These are phyloP conservation scores for Aspergillus ruber DNA, from an alignment of 2,329 filamentous ascomycete species.

Conservation along the genomic window DNA sequence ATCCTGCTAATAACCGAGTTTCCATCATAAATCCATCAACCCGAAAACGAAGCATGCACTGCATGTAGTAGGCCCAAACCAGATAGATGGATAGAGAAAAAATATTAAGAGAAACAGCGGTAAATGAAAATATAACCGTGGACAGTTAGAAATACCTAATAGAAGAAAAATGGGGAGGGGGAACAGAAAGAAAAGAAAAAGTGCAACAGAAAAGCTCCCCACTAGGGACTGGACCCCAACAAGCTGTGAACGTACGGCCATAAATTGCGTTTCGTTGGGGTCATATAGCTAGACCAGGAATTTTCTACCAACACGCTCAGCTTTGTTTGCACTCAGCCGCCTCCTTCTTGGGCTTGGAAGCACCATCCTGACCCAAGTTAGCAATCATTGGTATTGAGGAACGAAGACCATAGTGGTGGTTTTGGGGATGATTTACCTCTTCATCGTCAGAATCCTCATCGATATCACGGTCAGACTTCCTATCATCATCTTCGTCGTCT, in stretches of 20 bases:
- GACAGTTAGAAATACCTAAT: slow-evolving; percentile 1
- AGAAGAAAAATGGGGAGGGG: neutral
- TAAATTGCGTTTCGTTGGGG: neutral
- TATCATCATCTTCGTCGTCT: slow-evolving; percentile 79
- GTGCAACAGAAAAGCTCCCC: slow-evolving; percentile 9
- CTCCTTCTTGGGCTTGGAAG: slow-evolving; percentile 87
- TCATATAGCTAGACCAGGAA: neutral
- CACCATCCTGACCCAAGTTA: slow-evolving; percentile 61
- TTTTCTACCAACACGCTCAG: slow-evolving; percentile 58
- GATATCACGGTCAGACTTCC: slow-evolving; percentile 53
- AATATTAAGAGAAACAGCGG: slow-evolving; percentile 7
- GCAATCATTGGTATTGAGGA: slow-evolving; percentile 6
- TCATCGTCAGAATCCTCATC: slow-evolving; percentile 59
- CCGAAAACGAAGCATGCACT: slow-evolving; percentile 6
- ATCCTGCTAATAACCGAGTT: neutral
- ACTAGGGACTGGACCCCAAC: slow-evolving; percentile 5
- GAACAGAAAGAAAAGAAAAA: slow-evolving; percentile 8
- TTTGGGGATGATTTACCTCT: slow-evolving; percentile 31
- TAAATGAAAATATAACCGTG: neutral
- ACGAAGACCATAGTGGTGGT: neutral
- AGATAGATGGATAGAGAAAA: slow-evolving; percentile 1
- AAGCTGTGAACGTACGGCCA: neutral
- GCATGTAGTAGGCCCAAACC: slow-evolving; percentile 5
- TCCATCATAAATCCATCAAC: slow-evolving; percentile 6
- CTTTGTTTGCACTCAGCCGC: slow-evolving; percentile 95